phyloP scores from a whole-genome alignment of 805 yeast species.

The Hanseniaspora lindneri region DNA sequence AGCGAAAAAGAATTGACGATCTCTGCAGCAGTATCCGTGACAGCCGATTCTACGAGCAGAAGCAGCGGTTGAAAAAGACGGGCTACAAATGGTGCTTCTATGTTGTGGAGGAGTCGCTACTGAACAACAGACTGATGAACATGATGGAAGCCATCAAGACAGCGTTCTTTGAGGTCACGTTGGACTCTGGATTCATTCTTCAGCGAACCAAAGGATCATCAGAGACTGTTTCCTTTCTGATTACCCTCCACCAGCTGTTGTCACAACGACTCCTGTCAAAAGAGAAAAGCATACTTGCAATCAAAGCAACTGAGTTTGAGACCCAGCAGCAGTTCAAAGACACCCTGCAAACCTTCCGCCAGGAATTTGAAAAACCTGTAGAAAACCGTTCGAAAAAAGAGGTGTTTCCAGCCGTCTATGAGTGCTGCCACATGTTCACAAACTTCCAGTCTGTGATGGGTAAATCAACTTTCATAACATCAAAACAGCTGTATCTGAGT shows the following conservation, averaged over 20 bases:
- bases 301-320: constrained; percentile 40
- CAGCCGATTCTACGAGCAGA: constrained; percentile 83
- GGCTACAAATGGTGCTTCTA: constrained; percentile 60
- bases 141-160: constrained; percentile 64
- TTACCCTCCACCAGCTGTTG: constrained; percentile 37
- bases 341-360: constrained; percentile 34
- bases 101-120: constrained; percentile 62
- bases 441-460: constrained; percentile 57
- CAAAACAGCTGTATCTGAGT: constrained; percentile 60
- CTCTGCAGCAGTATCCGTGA: constrained; percentile 70
- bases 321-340: constrained; percentile 41
- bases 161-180: constrained; percentile 56
- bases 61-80: constrained; percentile 56
- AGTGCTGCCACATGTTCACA: constrained; percentile 38
- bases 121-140: constrained; percentile 32
- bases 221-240: constrained; percentile 45
- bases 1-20: constrained; percentile 82
- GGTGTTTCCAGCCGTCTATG: constrained; percentile 18
- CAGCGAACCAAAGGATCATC: constrained; percentile 60
- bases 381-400: background rate
- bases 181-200: constrained; percentile 53
- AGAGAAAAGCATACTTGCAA: constrained; percentile 35
- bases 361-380: constrained; percentile 31
- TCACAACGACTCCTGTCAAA: constrained; percentile 35
- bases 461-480: constrained; percentile 57